These are phyloP conservation scores for Nothophaeocryptopus gaeumannii DNA, from an alignment of 2,329 filamentous ascomycete species.

Conservation along the genomic window DNA sequence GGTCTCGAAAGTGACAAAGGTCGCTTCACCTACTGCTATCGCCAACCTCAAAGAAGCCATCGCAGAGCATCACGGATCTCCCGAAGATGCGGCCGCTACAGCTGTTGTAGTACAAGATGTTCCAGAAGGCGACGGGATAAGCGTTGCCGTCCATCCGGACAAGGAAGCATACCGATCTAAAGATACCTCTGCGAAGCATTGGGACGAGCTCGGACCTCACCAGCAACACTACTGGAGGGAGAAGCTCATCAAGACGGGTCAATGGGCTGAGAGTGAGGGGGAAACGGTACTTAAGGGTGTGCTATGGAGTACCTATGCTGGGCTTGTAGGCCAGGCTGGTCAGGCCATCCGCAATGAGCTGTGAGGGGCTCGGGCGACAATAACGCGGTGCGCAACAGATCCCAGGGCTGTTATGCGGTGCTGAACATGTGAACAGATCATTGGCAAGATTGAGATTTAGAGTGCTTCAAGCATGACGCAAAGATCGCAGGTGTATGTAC, in stretches of 20 bases:
- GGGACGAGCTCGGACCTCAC: constrained; percentile 65
- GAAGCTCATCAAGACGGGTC: constrained; percentile 65
- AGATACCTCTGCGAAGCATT: constrained; percentile 56
- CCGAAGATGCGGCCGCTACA: constrained; percentile 19
- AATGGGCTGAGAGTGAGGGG: constrained; percentile 77
- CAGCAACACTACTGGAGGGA: constrained; percentile 68
- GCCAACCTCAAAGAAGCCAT: constrained; percentile 13
- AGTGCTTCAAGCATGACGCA: neutral
- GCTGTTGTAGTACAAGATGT: constrained; percentile 41
- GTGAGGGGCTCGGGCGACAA: neutral
- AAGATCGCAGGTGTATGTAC: neutral
- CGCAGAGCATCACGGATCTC: constrained; percentile 21
- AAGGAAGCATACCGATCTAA: constrained; percentile 43
- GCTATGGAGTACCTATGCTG: constrained; percentile 61
- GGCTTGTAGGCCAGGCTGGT: constrained; percentile 2
- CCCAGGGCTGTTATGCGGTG: neutral
- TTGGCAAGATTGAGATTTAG: neutral
- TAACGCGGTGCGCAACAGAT: neutral
- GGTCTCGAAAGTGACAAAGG: constrained; percentile 15
- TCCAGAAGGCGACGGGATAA: constrained; percentile 37
- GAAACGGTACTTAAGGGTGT: constrained; percentile 74
- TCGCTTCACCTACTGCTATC: constrained; percentile 3
- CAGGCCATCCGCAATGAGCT: constrained; percentile 1
- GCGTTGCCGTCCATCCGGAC: constrained; percentile 35
- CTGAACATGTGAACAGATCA: neutral